Percentiles rank a stretch among this genome's conserved stretches.
These are phyloP conservation scores for Macadamia tetraphylla DNA, from an alignment of 164 flowering plant species.

Conservation along the genomic window DNA sequence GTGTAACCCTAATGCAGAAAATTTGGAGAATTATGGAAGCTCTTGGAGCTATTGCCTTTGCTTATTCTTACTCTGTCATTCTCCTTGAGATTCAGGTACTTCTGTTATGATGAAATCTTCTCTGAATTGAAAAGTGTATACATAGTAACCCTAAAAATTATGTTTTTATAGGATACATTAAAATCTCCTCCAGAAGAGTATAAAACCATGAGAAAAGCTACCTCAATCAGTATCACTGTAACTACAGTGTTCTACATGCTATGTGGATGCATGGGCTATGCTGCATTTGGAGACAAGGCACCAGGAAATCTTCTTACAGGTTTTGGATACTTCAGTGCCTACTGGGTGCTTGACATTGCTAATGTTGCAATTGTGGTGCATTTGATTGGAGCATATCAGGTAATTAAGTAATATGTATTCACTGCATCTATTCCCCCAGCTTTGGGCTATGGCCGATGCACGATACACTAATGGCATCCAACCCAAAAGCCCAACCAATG, in stretches of 20 bases:
- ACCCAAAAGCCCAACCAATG: too few relatives aligned
- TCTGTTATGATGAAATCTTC: not conserved
- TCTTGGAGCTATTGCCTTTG: constrained; percentile 38
- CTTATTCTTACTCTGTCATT: constrained; percentile 30
- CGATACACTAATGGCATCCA: too few relatives aligned
- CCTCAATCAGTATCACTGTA: constrained; percentile 31
- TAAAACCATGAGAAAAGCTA: constrained; percentile 66
- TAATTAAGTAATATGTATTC: constrained; percentile 1
- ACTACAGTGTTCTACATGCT: constrained; percentile 59
- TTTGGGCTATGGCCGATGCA: too few relatives aligned
- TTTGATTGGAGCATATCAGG: constrained; percentile 67
- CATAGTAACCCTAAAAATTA: too few relatives aligned
- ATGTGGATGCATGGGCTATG: constrained; percentile 73
- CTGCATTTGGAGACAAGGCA: constrained; percentile 55
- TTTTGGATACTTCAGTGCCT: constrained; percentile 55
- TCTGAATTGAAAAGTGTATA: not conserved
- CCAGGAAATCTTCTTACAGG: constrained; percentile 71
- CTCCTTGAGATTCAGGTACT: constrained; percentile 39
- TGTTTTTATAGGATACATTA: constrained; percentile 33
- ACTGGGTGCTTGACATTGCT: constrained; percentile 63
- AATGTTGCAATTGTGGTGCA: constrained; percentile 56
- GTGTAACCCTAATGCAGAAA: constrained; percentile 16
- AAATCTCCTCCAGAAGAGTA: constrained; percentile 18
- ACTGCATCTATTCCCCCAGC: too few relatives aligned
- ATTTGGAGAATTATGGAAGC: constrained; percentile 31